Base-by-base conservation (phyloP, 2,329 filamentous ascomycete genomes). In the Macrophomina phaseolina region DNA sequence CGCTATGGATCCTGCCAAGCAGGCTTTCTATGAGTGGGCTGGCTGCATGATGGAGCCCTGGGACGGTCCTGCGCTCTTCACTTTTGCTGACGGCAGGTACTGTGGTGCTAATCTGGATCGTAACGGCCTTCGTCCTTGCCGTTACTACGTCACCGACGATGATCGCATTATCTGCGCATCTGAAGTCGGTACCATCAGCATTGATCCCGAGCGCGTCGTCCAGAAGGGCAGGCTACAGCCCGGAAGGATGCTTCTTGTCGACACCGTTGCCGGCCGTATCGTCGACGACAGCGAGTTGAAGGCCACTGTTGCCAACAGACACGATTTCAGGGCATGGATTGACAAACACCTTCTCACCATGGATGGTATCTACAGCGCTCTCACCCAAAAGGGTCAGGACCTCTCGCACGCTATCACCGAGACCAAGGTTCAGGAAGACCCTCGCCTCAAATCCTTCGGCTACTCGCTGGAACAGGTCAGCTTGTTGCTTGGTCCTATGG, bases 21-120 rank as follows among this genome's bases (percentile, higher is more conserved):
- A 94, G 67, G 94, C 94, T 62, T 98, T 97, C 82, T 98, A 98
- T 81, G 94, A 98, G 80, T 98, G 94, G 93, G 94, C 94, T 74
- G 94, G 93, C 71, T 98, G 94, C 80, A 91, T 97, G 85, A 98
- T 98, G 94, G 94, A 98, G 83, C 94, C 94, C 16, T 98, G 94
- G 94, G 94, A 98, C 80, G 94, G 94, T 18, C 94, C 94, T 40
- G 94, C 94, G 66, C 88, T 98, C 38, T 98, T 98, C 84, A 97
- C 94, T 6, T 98, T 98, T 81, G 93, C 94, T 34, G 94, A 98
- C 78, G 94, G 94, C 69, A 90, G 94, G 69, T 98, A 95, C 85
- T 98, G 94, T 75, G 94, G 94, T 86, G 94, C 94, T 71, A 98
- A 97, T 79, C 86, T 98, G 30, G 94, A 98, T 82, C 90, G 94